Percentiles rank a stretch among this genome's conserved stretches.
Conservation (phyloP, 2,329 filamentous ascomycete genomes). For the Epichloe hybrida region DNA sequence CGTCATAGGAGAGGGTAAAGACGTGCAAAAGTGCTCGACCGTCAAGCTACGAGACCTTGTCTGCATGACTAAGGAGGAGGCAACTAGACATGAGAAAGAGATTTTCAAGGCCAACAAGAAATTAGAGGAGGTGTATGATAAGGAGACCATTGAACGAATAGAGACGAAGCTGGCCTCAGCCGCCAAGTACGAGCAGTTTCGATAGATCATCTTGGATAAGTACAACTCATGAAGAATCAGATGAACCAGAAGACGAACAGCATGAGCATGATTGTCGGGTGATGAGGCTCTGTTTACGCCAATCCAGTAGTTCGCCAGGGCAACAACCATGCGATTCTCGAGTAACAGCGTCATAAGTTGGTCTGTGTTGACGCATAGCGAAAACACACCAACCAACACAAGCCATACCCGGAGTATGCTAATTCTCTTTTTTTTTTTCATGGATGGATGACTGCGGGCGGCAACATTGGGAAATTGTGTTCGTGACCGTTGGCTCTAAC, state of each 20-base stretch:
- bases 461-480: not conserved
- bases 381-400: too few species aligned
- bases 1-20: constrained; percentile 46
- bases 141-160: constrained; percentile 52
- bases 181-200: constrained; percentile 41
- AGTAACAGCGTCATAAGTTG: not conserved
- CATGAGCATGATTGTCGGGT: not conserved
- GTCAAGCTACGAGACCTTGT: constrained; percentile 61
- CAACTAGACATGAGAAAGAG: constrained; percentile 62
- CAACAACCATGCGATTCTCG: not conserved
- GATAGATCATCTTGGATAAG: constrained; percentile 11
- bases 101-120: constrained; percentile 56
- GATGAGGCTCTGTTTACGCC: not conserved
- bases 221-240: not conserved
- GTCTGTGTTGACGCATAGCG: too few species aligned
- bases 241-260: not conserved
- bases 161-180: constrained; percentile 56
- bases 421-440: not conserved
- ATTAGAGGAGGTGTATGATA: constrained; percentile 62
- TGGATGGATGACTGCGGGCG: not conserved
- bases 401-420: not conserved
- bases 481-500: not conserved
- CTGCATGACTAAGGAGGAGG: constrained; percentile 89
- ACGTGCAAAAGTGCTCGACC: constrained; percentile 66
- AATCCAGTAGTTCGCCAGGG: too few species aligned